Evolutionary conservation across 306 rosid species (phyloP).

Genomic region (Comarum palustre): DNA sequence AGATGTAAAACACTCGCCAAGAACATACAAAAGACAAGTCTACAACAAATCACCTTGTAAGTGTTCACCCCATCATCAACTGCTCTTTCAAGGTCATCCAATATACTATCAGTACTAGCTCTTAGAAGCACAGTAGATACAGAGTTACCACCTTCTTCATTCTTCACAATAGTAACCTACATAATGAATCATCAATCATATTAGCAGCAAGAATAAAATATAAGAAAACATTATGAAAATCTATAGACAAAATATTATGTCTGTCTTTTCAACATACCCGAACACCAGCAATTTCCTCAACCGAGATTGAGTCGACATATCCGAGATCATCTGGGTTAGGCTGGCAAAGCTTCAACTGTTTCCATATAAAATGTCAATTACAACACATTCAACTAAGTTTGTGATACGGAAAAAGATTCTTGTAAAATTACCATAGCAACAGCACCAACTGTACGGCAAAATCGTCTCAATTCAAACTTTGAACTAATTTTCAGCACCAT

Average conservation of each 20-base stretch:
- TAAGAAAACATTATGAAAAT: neutral
- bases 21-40: neutral
- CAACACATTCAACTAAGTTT: conserved; percentile 14
- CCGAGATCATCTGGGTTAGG: conserved; percentile 93
- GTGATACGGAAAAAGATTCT: neutral
- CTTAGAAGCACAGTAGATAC: conserved; percentile 69
- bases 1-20: conserved; percentile 1
- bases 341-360: conserved; percentile 86
- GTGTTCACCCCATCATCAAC: conserved; percentile 94
- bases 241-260: neutral
- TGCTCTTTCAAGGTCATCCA: conserved; percentile 92
- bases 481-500: conserved; percentile 92
- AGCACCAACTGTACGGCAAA: conserved; percentile 92
- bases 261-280: conserved; percentile 49
- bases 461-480: conserved; percentile 85
- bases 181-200: conserved; percentile 15
- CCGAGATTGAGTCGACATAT: conserved; percentile 73
- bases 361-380: conserved; percentile 23
- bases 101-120: conserved; percentile 82
- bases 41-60: conserved; percentile 57
- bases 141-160: conserved; percentile 87
- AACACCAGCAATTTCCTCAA: conserved; percentile 91
- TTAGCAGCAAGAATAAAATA: neutral
- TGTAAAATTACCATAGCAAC: conserved; percentile 56
- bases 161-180: conserved; percentile 67